Evolutionary conservation across 2,329 filamentous ascomycete genomes (phyloP).

Genomic region (Rutstroemia sp.): DNA sequence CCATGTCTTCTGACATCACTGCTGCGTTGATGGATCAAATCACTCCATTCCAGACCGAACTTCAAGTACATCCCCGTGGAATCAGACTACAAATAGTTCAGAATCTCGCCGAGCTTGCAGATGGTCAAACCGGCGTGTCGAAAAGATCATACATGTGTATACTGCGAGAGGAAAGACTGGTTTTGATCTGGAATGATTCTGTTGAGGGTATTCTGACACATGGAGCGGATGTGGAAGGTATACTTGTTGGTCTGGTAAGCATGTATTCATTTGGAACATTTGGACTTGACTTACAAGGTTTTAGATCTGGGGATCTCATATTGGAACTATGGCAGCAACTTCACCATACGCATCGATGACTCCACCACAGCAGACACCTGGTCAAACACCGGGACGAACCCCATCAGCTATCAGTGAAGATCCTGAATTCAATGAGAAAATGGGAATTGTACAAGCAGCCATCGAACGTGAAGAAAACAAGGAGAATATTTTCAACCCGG

Average conservation of each 20-base stretch:
- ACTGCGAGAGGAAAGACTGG: slow-evolving; percentile 15
- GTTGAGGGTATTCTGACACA: slow-evolving; percentile 17
- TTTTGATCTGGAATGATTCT: slow-evolving; percentile 19
- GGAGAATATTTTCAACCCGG: slow-evolving; percentile 15
- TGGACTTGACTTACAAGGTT: not conserved
- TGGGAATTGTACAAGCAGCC: slow-evolving; percentile 14
- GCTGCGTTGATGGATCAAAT: slow-evolving; percentile 27
- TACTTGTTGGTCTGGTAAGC: slow-evolving; percentile 16
- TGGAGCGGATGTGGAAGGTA: slow-evolving; percentile 16
- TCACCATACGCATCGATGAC: slow-evolving; percentile 12
- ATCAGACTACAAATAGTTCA: slow-evolving; percentile 32
- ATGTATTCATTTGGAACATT: too few species aligned
- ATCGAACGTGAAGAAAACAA: slow-evolving; percentile 17
- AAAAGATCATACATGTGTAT: slow-evolving; percentile 15
- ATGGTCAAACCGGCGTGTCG: slow-evolving; percentile 2
- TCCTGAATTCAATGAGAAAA: slow-evolving; percentile 13
- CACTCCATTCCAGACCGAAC: slow-evolving; percentile 15
- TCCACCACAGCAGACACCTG: slow-evolving; percentile 4
- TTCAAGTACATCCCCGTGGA: slow-evolving; percentile 11
- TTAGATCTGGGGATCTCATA: slow-evolving; percentile 20
- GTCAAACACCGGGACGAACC: slow-evolving; percentile 3
- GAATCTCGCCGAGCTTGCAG: slow-evolving; percentile 43
- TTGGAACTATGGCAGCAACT: slow-evolving; percentile 13
- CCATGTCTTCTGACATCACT: slow-evolving; percentile 41
- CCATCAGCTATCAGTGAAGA: slow-evolving; percentile 9